Evolutionary conservation across 2,329 filamentous ascomycete genomes (phyloP), one percentile per base, ranked within the genome.

Genomic region (Xylariaceae sp.): DNA sequence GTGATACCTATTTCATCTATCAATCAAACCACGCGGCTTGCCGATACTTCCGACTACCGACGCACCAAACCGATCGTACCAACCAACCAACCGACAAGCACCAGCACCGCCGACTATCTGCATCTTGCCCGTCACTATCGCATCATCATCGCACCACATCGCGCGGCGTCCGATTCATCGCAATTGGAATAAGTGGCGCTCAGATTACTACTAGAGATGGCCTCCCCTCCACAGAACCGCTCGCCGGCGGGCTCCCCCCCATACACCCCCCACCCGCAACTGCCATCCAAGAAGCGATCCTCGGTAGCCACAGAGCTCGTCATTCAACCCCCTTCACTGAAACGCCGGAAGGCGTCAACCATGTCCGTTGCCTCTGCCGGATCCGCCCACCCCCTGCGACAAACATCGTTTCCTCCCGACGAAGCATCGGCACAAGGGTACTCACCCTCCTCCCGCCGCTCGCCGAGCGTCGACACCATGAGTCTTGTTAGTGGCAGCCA

Each of bases 321-420:
- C 7, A 76, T 76, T 27, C 37, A 73, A 76, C 45, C 73, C 72
- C 2, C 76, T 74, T 68, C 74, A 12, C 70, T 75, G 46, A 89
- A 89, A 68, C 84, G 86, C 46, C 85, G 88, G 66, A 91, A 91
- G 67, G 78, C 84, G 4, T 89, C 86, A 9, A 80, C 72, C 58
- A 74, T 84, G 60, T 84, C 84, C 3, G 73, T 77, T 30, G 71
- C 77, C 6, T 81, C 81, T 6, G 65, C 68, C 11, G 62, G 67
- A 12, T 80, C 81, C 1, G 75, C 80, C 0, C 87, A 89, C 60
- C 87, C 86, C 1, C 80, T 94, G 1, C 87, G 89, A 40, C 87
- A 91, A 66, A 91, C 89, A 3, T 90, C 88, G 0, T 94, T 91
- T 66, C 87, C 88, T 0, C 87, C 88, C 30, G 85, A 84, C 55